These are phyloP conservation scores for Arthrobotrys entomopaga DNA, from an alignment of 2,329 filamentous ascomycete genomes.

Conservation along the genomic window DNA sequence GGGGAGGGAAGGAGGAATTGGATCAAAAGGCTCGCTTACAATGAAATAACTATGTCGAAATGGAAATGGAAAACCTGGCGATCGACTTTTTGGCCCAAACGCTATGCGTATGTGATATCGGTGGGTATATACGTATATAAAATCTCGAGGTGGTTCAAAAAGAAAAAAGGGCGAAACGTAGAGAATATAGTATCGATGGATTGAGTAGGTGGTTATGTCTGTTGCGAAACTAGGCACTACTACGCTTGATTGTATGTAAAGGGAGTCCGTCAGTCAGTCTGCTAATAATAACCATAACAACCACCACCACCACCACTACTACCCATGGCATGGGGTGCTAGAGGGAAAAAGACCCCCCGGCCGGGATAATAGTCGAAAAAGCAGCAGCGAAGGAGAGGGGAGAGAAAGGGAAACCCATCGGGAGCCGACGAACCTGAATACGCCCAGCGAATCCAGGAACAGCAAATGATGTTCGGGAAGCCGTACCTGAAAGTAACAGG, in stretches of 20 bases:
- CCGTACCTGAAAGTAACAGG: constrained; percentile 35
- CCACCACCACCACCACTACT: background rate
- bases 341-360: constrained; percentile 2
- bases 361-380: constrained; percentile 38
- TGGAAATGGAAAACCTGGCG: too few species aligned
- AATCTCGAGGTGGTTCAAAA: background rate
- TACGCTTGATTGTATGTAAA: constrained; percentile 12
- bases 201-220: background rate
- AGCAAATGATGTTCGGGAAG: constrained; percentile 33
- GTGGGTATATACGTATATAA: too few species aligned
- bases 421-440: constrained; percentile 28
- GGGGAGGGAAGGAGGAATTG: background rate
- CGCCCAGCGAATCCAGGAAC: constrained; percentile 41
- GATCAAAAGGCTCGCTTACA: constrained; percentile 1
- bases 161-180: background rate
- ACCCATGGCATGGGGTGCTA: background rate
- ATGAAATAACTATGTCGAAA: background rate
- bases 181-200: background rate
- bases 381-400: background rate
- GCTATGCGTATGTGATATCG: too few species aligned
- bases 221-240: too few species aligned
- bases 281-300: background rate
- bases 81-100: too few species aligned
- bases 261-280: constrained; percentile 27
- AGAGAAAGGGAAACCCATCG: constrained; percentile 7